Percentiles rank a stretch among this genome's conserved stretches.
Evolutionary conservation across 2,329 filamentous ascomycete genomes (phyloP).

Genomic region (Rosellinia necatrix): DNA sequence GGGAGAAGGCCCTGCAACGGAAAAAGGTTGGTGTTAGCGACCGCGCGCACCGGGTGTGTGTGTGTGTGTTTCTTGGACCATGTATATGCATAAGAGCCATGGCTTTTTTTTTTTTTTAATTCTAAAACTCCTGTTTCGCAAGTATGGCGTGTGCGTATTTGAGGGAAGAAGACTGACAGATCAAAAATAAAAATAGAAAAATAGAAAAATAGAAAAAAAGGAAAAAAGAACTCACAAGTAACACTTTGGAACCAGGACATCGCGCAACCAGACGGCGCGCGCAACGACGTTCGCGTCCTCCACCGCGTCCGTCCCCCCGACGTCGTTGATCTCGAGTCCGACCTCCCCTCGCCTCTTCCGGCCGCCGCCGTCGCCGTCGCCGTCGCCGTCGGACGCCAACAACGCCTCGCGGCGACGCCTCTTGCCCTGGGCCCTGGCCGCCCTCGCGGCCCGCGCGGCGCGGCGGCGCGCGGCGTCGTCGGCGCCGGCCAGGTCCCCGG

Average conservation of each 20-base stretch:
- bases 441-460: constrained; percentile 19
- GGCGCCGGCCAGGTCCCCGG: constrained; percentile 42
- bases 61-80: no score
- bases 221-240: constrained; percentile 47
- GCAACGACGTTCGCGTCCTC: constrained; percentile 16
- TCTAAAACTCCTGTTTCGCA: no score
- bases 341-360: constrained; percentile 2
- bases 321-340: no score
- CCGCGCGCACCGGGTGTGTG: no score
- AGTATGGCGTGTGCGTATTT: no score
- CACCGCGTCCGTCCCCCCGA: constrained; percentile 4
- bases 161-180: no score
- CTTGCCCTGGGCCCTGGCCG: constrained; percentile 39
- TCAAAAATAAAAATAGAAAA: neutral
- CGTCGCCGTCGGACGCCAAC: constrained; percentile 25
- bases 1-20: constrained; percentile 63
- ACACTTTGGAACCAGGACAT: constrained; percentile 46
- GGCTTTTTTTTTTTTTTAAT: no score
- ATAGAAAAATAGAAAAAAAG: neutral
- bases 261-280: constrained; percentile 47
- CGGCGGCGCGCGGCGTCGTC: constrained; percentile 13
- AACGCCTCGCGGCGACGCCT: constrained; percentile 46
- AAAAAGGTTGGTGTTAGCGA: constrained; percentile 1
- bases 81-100: no score
- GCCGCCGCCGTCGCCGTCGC: neutral